Percentiles rank a stretch among this genome's conserved stretches.
phyloP scores from a whole-genome alignment of 768 basidiomycete species.

The Termitomyces bulborhizus region DNA sequence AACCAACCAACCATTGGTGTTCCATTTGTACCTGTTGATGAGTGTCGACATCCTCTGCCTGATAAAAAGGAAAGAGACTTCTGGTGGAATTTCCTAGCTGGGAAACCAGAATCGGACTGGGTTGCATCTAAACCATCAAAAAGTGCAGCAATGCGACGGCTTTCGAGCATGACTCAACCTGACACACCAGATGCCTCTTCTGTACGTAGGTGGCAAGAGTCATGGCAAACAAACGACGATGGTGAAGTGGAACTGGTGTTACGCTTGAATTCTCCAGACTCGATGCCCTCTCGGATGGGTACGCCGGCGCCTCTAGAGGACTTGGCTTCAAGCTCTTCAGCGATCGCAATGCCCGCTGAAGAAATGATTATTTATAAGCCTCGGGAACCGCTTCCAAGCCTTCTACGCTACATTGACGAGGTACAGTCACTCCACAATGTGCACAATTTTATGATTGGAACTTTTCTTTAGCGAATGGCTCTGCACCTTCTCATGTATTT shows the following conservation, averaged over 20 bases:
- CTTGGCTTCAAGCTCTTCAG: conserved; percentile 2
- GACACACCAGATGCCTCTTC: conserved; percentile 17
- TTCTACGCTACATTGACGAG: conserved; percentile 61
- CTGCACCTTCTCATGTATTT: conserved; percentile 82
- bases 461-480: conserved; percentile 47
- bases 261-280: conserved; percentile 26
- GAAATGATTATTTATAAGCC: conserved; percentile 21
- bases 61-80: conserved; percentile 65
- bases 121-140: conserved; percentile 42
- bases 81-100: conserved; percentile 78
- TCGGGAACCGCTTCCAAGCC: conserved; percentile 52
- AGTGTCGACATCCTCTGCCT: conserved; percentile 41
- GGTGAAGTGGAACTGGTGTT: conserved; percentile 35
- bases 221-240: conserved; percentile 31
- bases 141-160: conserved; percentile 16
- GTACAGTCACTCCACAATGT: conserved; percentile 27
- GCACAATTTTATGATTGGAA: conserved; percentile 3
- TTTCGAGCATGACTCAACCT: conserved; percentile 24
- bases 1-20: conserved; percentile 54
- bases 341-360: neutral
- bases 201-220: conserved; percentile 17
- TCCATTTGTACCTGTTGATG: conserved; percentile 22
- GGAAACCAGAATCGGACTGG: conserved; percentile 66
- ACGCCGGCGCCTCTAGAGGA: conserved; percentile 27
- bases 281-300: conserved; percentile 34